phyloP scores from a whole-genome alignment of 352 stramenopile species.

The Phytophthora litchii region DNA sequence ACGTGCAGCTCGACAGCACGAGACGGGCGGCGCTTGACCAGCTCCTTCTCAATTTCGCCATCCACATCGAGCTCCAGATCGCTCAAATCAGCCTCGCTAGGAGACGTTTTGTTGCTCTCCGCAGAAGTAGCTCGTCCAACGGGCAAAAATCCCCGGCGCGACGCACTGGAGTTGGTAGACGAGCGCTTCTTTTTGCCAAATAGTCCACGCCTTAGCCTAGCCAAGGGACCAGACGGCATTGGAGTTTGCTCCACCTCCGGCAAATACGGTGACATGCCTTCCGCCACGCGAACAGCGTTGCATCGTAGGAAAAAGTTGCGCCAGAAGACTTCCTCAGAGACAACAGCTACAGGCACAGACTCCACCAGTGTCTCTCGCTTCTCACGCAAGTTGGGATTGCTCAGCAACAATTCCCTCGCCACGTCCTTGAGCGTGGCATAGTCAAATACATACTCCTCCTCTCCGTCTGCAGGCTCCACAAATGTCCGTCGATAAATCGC shows the following conservation, averaged over 20 bases:
- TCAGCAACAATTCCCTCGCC: conserved; percentile 51
- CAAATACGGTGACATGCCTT: conserved; percentile 54
- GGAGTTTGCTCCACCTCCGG: conserved; percentile 37
- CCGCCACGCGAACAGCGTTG: conserved; percentile 52
- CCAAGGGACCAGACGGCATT: conserved; percentile 39
- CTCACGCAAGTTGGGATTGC: conserved; percentile 66
- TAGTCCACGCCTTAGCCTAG: conserved; percentile 55
- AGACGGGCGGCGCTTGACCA: conserved; percentile 59
- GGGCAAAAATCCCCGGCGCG: conserved; percentile 43
- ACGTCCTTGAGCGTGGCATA: conserved; percentile 58
- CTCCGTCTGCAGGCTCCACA: conserved; percentile 55
- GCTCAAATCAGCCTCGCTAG: conserved; percentile 48
- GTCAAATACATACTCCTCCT: conserved; percentile 71
- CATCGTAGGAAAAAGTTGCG: conserved; percentile 77
- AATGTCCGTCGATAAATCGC: conserved; percentile 70
- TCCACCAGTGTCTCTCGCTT: conserved; percentile 58
- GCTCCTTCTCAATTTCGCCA: conserved; percentile 75
- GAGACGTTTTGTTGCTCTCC: conserved; percentile 34
- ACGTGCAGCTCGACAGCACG: conserved; percentile 39
- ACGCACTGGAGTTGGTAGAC: conserved; percentile 37
- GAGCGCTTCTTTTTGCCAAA: conserved; percentile 52
- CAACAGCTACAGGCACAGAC: conserved; percentile 33
- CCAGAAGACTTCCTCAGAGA: conserved; percentile 68
- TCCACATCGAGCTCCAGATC: conserved; percentile 70
- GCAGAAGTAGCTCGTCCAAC: conserved; percentile 30